Evolutionary conservation across 2,329 filamentous ascomycete species (phyloP), one percentile per base, ranked within the genome.

Genomic region (Coniochaeta pulveracea): DNA sequence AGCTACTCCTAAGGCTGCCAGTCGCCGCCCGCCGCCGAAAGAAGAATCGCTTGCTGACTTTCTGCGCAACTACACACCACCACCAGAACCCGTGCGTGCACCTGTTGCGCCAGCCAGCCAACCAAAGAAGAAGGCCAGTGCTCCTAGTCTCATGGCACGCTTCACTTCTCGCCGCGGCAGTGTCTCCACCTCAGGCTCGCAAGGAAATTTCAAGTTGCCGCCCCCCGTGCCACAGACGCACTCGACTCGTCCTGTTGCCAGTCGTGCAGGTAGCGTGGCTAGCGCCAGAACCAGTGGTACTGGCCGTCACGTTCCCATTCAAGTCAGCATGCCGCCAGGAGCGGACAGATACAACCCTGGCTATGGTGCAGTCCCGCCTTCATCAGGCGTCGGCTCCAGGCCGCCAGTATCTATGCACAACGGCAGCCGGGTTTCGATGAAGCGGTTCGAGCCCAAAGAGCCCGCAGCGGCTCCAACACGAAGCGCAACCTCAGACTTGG

Each of bases 31-130:
- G 23, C 45, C 47, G 4, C 63, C 63, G 40, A 59, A 67, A 40
- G 74, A 81, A 48, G 79, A 86, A 54, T 80, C 74, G 41, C 53
- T 88, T 31, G 72, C 80, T 19, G 82, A 88, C 41, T 88, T 88
- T 48, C 53, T 88, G 25, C 72, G 69, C 38, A 83, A 73, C 52
- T 77, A 71, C 38, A 69, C 79, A 24, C 81, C 82, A 5, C 79
- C 80, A 1, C 58, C 65, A 1, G 62, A 68, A 41, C 60, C 69
- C 3, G 8, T 19, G 22, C n/a, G n/a, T n/a, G 28, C 28, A 21
- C 47, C 50, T 0, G 48, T 52, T 19, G 51, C 50, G 19, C 52
- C 50, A 9, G 54, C 51, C 36, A 43, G 52, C 28, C 43, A 44
- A 29, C 62, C 72, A 6, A 76, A 72, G 57, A 80, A 79, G 61